Evolutionary conservation across 371 early-diverging fungal genomes (phyloP), one percentile per base, ranked within the genome.

Genomic region (Blakeslea trispora): DNA sequence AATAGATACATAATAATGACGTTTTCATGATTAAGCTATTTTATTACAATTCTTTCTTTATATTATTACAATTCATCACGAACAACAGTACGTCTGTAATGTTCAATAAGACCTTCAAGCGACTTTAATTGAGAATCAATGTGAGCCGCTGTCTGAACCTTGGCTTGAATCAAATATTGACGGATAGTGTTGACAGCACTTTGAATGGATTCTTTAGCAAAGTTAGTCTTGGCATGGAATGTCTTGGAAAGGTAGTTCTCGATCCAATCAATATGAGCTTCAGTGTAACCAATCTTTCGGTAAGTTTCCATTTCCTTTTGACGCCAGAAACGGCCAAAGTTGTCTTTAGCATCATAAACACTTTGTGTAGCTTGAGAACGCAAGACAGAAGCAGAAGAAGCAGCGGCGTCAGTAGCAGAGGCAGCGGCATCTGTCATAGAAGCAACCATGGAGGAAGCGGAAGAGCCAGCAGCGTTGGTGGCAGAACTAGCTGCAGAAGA

Each of bases 221-320:
- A 39, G 8, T 68, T 50, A n/a, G 48, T 51, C 44, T 64, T 59
- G 35, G 69, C 61, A 17, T 45, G 34, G 59, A 78, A 66, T 5
- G 67, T 64, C 23, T 60, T 55, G 9, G 63, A 53, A 8, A 78
- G 61, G 39, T 72, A 67, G 32, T 71, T 64, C 31, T 72, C 60
- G 11, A 78, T 45, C 71, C 74, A 71, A 22, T 78, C 57, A 17
- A 78, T 59, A 18, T 78, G 75, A 8, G 72, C 66, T 51, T 78
- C 71, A 9, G 79, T 71, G 39, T 78, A 78, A 5, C 75, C 79
- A 24, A 77, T 49, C 45, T 67, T 68, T 10, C 60, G 53, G 18
- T 65, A 73, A 0, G 69, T 68, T 19, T 77, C 66, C 9, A 55
- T 35, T 43, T 77, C 64, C 48, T 71, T 66, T 37, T 71, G 61